Conservation (phyloP, 2,329 filamentous ascomycete genomes). For the Penicillium palitans region DNA sequence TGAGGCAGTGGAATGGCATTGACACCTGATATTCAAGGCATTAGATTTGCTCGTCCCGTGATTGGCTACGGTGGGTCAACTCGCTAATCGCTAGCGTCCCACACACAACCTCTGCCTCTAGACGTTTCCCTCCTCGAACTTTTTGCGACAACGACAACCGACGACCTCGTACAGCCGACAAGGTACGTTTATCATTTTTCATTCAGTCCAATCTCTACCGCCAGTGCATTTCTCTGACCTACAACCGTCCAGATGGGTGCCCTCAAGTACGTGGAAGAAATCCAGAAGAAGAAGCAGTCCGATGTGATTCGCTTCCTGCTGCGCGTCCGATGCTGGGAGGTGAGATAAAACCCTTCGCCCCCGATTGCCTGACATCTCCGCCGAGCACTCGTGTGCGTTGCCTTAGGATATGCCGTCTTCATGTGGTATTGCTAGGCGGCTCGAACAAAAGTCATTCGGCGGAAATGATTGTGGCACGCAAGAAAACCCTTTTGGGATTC, state of each 20-base stretch:
- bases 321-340: constrained; percentile 99
- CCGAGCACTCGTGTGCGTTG: constrained; percentile 39
- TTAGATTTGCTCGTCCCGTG: constrained; percentile 2
- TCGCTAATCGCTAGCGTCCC: constrained; percentile 46
- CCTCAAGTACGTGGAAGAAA: constrained; percentile 99
- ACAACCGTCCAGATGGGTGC: constrained; percentile 77
- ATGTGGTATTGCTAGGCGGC: constrained; percentile 36
- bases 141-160: constrained; percentile 46
- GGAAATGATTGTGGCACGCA: constrained; percentile 51
- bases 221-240: constrained; percentile 20
- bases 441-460: constrained; percentile 35
- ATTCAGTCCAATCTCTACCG: constrained; percentile 2
- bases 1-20: not conserved
- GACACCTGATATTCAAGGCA: constrained; percentile 17
- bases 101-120: constrained; percentile 42
- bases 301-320: constrained; percentile 99
- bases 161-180: constrained; percentile 47
- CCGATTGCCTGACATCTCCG: constrained; percentile 41
- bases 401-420: constrained; percentile 33
- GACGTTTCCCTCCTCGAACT: constrained; percentile 35
- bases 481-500: constrained; percentile 30
- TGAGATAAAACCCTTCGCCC: constrained; percentile 45
- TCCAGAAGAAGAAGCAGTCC: constrained; percentile 99
- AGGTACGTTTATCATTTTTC: constrained; percentile 36
- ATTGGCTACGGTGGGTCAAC: constrained; percentile 25